Evolutionary conservation across 768 basidiomycete genomes (phyloP).

Genomic region (Mycena crocata): DNA sequence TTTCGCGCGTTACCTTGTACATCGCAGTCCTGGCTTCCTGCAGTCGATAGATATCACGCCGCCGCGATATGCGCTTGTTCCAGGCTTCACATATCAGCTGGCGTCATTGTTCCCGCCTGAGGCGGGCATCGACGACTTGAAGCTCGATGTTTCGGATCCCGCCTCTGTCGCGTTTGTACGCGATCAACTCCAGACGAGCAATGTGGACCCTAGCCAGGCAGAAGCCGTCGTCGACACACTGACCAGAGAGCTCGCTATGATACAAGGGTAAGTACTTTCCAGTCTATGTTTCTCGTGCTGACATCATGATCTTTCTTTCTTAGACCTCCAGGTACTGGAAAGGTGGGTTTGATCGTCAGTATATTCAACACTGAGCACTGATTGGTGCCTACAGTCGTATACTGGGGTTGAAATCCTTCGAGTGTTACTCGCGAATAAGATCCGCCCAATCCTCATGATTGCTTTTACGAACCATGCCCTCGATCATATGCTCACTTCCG

Average conservation of each 20-base stretch:
- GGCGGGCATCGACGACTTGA: constrained; percentile 52
- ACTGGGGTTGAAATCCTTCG: constrained; percentile 78
- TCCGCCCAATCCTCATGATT: constrained; percentile 61
- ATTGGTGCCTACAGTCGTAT: constrained; percentile 57
- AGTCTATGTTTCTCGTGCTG: background rate
- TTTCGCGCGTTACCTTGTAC: constrained; percentile 65
- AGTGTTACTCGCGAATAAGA: constrained; percentile 64
- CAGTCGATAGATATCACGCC: constrained; percentile 52
- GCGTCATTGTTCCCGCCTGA: constrained; percentile 61
- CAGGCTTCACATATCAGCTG: constrained; percentile 69
- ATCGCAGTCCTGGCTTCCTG: constrained; percentile 52
- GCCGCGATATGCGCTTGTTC: constrained; percentile 65
- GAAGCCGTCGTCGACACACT: constrained; percentile 75
- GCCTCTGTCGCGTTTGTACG: constrained; percentile 62
- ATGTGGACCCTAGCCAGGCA: constrained; percentile 77
- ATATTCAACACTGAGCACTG: constrained; percentile 12
- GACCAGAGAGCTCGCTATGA: constrained; percentile 69
- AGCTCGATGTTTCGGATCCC: constrained; percentile 54
- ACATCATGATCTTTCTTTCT: constrained; percentile 2
- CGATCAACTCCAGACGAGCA: constrained; percentile 59
- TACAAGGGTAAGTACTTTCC: constrained; percentile 68
- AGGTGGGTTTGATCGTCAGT: constrained; percentile 51
- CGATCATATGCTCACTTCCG: constrained; percentile 75
- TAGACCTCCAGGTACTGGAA: constrained; percentile 85
- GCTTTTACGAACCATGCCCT: constrained; percentile 86